Evolutionary conservation across 257 asterid species (phyloP), one percentile per base, ranked within the genome.

Genomic region (Echites panduratus): DNA sequence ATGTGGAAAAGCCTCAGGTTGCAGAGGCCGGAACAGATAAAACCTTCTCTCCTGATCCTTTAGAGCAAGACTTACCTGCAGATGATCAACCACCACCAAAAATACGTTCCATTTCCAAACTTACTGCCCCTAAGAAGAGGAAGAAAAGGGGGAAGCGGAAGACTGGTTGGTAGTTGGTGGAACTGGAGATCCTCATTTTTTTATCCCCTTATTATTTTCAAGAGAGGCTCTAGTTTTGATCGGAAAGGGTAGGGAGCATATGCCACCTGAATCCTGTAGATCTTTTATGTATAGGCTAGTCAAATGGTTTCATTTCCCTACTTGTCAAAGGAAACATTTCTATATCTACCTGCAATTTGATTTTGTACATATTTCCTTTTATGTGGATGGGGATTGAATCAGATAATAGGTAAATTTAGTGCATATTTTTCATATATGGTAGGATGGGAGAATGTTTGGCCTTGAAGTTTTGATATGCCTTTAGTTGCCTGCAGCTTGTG

Each of bases 81-180:
- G 84, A 86, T 24, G 81, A 83, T 71, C 89, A 82, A 74, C 83
- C 89, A 40, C 79, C 87, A 26, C 75, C 75, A 24, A 86, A 82
- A 82, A 61, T 77, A n/a, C 87, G 89, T 22, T 86, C 89, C 16
- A 76, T 82, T 70, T 70, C 97, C 79, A 86, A 75, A 81, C 74
- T 81, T 48, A 82, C 91, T 27, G 79, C 91, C 56, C 70, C 90
- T 9, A 89, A 77, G 85, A 81, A 66, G 79, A 85, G 82, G 80
- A 83, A 81, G 80, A 87, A 71, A 82, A 79, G 83, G 73, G 85
- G 85, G 44, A 80, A 82, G 75, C 78, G 90, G 77, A 91, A 71
- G 82, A 79, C 63, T 79, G 53, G 75, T 50, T 56, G 81, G 68
- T 52, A 78, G 84, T 4, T 83, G 79, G 73, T 66, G 86, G 82